Evolutionary conservation across 2,329 filamentous ascomycete genomes (phyloP), one percentile per base, ranked within the genome.

Genomic region (Meredithiella fracta): DNA sequence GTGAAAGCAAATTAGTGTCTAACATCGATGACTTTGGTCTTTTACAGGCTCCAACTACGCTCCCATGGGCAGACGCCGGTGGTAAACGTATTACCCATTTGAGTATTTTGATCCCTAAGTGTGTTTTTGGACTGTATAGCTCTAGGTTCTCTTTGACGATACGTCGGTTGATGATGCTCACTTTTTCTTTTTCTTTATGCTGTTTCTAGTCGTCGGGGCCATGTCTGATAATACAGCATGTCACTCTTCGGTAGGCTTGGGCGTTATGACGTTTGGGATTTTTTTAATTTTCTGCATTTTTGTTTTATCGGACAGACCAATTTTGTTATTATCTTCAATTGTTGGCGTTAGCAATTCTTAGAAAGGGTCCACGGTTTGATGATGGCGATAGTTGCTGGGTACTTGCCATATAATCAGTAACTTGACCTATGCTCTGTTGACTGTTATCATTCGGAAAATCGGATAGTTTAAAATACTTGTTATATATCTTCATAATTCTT

Each of bases 1-100:
- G 50, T 52, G 50, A 37, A 52, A 52, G 11, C 50, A 52, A 52
- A 52, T 29, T 52, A 38, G 50, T 52, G 50, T 52, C 50, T 52
- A 52, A 52, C 50, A 20, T 52, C 15, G 50, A 52, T 38, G 50
- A 22, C 15, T 38, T 38, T 52, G n/a, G n/a, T n/a, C 8, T 25
- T 37, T 37, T 52, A 52, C 50, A 52, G 50, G 22, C 50, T 52
- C 60, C 67, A 63, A 65, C 61, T 55, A 62, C 60, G 25, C 20
- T 17, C 44, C 37, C 8, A 34, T 51, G 25, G 47, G 44, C 53
- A 47, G 57, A 29, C 25, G 29, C 44, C 31, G 47, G 26, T 52
- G 50, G 44, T 26, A 31, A 23, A 38, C 29, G 20, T 26, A 14
- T 37, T 14, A 49, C 17, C 44, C 22, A 26, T 15, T n/a, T 9